Base-by-base conservation (phyloP, 78 protist species). In the Bodo saltans region DNA sequence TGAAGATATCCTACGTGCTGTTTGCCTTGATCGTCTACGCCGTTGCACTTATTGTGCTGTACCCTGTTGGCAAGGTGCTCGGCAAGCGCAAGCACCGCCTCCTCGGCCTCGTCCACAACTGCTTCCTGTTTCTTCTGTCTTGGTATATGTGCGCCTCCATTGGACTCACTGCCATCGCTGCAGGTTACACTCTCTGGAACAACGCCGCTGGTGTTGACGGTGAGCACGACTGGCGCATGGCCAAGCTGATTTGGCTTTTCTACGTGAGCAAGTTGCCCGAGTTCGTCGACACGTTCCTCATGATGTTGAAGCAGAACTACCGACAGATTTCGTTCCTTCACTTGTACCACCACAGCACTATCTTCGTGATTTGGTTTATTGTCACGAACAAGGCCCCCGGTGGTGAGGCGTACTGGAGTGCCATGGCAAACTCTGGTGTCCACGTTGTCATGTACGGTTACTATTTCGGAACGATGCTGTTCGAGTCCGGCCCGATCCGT, bases 401-500 rank as follows among this genome's bases (percentile, higher is more conserved):
- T 11, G 81, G 81, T 1, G 81, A 76, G 17, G 83, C 33, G 1
- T 47, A 47, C 70, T 27, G 41, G 28, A 11, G 70, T 21, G 88
- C 81, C 0, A 41, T 71, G 41, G 47, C 87, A 17, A 91, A 91
- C 79, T 41, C 88, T 11, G 70, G 84, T 35, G 90, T 88, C 4
- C 94, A 91, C 68, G 80, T 87, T 34, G 42, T 86, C 69, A 91
- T 91, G 94, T 91, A 91, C 84, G 86, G 72, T 42, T 88, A 88
- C 86, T 91, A 91, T 60, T 83, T 78, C 42, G 69, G 74, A 28
- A 47, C 89, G 17, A 85, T 89, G 32, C 21, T 60, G 72, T 91
- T 91, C 70, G 67, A 11, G 30, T 3, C 78, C 60, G 68, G 71
- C 17, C 71, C n/a, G n/a, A 27, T 12, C 17, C 71, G 71, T 30